Percentiles rank a stretch among this genome's conserved stretches.
These are phyloP conservation scores for Eutypa lata DNA, from an alignment of 2,329 filamentous ascomycete genomes.

Conservation along the genomic window DNA sequence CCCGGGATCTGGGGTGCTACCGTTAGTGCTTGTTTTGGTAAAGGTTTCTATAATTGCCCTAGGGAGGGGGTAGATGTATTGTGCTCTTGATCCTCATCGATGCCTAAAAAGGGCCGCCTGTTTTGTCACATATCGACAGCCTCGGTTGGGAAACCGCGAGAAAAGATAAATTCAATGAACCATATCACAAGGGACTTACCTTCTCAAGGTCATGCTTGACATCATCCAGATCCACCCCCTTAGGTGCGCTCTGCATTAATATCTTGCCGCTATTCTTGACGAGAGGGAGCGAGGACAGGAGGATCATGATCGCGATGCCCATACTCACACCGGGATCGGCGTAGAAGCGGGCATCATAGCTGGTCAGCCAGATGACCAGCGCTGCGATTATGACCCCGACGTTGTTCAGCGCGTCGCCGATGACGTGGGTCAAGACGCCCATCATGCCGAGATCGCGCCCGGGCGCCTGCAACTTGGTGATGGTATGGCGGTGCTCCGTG, in stretches of 20 bases:
- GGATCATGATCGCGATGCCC: conserved; percentile 71
- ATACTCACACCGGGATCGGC: conserved; percentile 68
- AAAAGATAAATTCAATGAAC: too few relatives aligned
- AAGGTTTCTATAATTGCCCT: background rate
- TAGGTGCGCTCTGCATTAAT: conserved; percentile 64
- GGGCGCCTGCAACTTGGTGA: conserved; percentile 26
- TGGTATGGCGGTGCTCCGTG: conserved; percentile 47
- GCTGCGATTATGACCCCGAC: conserved; percentile 70
- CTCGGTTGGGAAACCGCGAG: too few relatives aligned
- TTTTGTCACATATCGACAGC: too few relatives aligned
- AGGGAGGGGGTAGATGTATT: too few relatives aligned
- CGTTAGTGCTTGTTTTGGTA: background rate
- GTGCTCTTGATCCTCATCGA: too few relatives aligned
- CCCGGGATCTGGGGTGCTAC: conserved; percentile 53
- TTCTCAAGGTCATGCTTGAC: conserved; percentile 67
- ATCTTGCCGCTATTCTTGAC: conserved; percentile 62
- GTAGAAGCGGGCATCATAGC: conserved; percentile 60
- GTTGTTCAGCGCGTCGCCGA: conserved; percentile 74
- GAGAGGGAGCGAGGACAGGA: conserved; percentile 61
- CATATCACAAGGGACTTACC: conserved; percentile 33
- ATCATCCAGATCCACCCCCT: conserved; percentile 56
- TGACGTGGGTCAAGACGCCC: conserved; percentile 66
- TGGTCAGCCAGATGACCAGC: conserved; percentile 64
- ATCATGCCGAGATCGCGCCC: conserved; percentile 66
- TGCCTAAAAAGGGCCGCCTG: too few relatives aligned